Conservation (phyloP, 257 asterid genomes). For the Prunella vulgaris region DNA sequence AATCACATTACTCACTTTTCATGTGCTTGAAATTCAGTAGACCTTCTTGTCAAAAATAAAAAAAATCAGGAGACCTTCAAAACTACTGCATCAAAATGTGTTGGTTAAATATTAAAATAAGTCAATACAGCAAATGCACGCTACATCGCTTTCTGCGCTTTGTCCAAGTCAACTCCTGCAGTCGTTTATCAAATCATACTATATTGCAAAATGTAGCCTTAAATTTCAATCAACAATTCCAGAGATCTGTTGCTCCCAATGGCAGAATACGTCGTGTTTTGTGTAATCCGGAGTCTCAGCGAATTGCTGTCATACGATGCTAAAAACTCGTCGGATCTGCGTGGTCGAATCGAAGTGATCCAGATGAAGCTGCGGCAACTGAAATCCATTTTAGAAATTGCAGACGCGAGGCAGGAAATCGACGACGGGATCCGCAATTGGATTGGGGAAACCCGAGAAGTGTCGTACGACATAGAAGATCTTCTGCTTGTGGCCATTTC, state of each 20-base stretch:
- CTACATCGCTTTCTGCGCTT: neutral
- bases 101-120: neutral
- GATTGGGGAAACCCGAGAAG: constrained; percentile 46
- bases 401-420: constrained; percentile 38
- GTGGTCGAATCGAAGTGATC: constrained; percentile 31
- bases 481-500: constrained; percentile 25
- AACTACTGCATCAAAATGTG: neutral
- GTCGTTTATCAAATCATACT: neutral
- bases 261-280: constrained; percentile 36
- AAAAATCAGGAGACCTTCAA: neutral
- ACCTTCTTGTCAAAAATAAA: no score
- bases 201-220: neutral
- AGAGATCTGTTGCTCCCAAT: constrained; percentile 14
- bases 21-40: neutral
- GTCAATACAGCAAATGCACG: neutral
- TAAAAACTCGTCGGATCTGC: constrained; percentile 20
- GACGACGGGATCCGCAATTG: constrained; percentile 39
- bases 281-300: constrained; percentile 24
- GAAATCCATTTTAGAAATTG: constrained; percentile 41
- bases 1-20: no score
- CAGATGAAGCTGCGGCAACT: constrained; percentile 38
- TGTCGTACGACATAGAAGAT: constrained; percentile 43
- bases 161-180: constrained; percentile 13
- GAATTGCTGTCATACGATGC: constrained; percentile 27
- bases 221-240: neutral